Evolutionary conservation across 306 rosid genomes (phyloP).

Genomic region (Sicyos baderoa): DNA sequence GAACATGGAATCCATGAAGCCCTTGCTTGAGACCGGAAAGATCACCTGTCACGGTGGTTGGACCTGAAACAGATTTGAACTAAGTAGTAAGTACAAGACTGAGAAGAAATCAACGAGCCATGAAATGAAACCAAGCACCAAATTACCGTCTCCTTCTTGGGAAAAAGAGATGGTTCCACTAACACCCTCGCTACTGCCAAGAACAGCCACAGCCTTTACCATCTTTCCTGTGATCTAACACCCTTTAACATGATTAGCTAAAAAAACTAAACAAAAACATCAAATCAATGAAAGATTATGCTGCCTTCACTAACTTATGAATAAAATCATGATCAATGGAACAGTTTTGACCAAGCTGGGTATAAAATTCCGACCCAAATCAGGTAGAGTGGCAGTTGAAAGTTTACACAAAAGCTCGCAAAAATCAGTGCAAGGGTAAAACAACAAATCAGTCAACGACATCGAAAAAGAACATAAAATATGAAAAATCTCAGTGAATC

Average conservation of each 20-base stretch:
- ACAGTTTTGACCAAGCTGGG: neutral
- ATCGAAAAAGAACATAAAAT: neutral
- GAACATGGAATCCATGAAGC: conserved; percentile 88
- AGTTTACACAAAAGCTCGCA: neutral
- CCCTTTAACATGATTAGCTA: conserved; percentile 9
- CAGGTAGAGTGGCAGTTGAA: neutral
- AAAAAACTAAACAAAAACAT: neutral
- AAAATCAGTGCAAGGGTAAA: neutral
- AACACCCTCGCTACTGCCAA: conserved; percentile 57
- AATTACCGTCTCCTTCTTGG: conserved; percentile 82
- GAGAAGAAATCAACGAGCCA: neutral
- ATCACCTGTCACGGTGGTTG: conserved; percentile 40
- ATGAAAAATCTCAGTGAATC: neutral
- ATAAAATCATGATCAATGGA: neutral
- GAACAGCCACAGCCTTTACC: conserved; percentile 94
- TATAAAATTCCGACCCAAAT: neutral
- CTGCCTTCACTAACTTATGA: neutral
- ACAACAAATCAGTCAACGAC: neutral
- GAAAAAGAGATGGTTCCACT: conserved; percentile 51
- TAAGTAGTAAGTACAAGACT: neutral
- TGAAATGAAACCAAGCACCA: neutral
- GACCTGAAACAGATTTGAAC: neutral
- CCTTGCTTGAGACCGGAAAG: conserved; percentile 79
- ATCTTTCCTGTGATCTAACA: conserved; percentile 77
- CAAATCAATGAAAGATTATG: neutral